These are phyloP conservation scores for Inonotus obliquus DNA, from an alignment of 1,284 basidiomycete species.

Conservation along the genomic window DNA sequence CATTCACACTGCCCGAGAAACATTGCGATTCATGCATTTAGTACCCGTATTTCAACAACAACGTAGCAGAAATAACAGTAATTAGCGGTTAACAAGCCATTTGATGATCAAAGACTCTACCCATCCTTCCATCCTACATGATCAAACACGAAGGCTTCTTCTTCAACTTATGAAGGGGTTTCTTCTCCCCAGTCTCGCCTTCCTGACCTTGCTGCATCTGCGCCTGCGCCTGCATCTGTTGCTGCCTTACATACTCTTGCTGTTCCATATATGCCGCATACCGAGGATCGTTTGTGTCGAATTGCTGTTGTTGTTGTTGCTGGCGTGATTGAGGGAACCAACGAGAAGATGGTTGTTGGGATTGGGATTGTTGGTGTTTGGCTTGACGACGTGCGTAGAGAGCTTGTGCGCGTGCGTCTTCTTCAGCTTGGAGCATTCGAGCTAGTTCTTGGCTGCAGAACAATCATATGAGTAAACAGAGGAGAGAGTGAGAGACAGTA, in stretches of 20 bases:
- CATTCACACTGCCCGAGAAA: no score
- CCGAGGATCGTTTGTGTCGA: conserved; percentile 7
- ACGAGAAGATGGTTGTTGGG: neutral
- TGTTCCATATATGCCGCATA: conserved; percentile 7
- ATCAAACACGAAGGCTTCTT: conserved; percentile 9
- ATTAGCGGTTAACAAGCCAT: no score
- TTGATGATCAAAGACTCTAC: no score
- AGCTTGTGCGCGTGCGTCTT: conserved; percentile 49
- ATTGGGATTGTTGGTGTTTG: conserved; percentile 4
- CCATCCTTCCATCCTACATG: conserved; percentile 3
- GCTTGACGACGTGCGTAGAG: conserved; percentile 35
- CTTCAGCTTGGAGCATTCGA: conserved; percentile 66
- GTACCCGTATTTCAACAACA: no score
- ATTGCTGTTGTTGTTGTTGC: neutral
- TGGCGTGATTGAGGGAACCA: neutral
- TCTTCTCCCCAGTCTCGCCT: neutral
- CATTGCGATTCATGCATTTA: no score
- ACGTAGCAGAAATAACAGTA: no score
- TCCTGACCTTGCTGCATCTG: neutral
- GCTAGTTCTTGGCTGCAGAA: conserved; percentile 55
- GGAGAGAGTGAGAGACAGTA: neutral
- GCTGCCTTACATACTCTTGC: conserved; percentile 6
- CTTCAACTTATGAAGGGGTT: conserved; percentile 3
- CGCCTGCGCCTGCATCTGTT: neutral
- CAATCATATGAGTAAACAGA: neutral